phyloP scores from a whole-genome alignment of 106 monocot species.

The Phalaenopsis aphrodite region DNA sequence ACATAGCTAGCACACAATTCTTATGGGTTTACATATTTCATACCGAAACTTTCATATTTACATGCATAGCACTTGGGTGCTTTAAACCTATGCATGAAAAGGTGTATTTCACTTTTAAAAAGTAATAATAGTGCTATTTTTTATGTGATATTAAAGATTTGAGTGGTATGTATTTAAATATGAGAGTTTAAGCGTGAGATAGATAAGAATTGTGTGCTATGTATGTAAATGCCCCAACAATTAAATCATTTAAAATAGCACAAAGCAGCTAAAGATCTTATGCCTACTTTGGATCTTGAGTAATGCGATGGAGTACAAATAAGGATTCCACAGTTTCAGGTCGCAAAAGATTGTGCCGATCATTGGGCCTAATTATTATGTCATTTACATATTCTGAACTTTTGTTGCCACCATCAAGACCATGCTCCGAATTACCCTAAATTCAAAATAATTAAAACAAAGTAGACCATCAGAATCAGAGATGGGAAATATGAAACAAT shows the following conservation, averaged over 20 bases:
- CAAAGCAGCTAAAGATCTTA: not conserved
- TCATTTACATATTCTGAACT: slow-evolving; percentile 78
- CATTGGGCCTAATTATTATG: slow-evolving; percentile 79
- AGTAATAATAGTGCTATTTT: too few relatives aligned
- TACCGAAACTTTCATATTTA: too few relatives aligned
- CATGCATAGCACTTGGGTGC: too few relatives aligned
- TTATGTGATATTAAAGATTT: too few relatives aligned
- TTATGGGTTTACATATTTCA: too few relatives aligned
- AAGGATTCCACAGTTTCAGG: slow-evolving; percentile 96
- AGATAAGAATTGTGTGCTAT: too few relatives aligned
- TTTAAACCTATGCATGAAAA: too few relatives aligned
- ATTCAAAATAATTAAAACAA: not conserved
- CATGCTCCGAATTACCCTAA: slow-evolving; percentile 51
- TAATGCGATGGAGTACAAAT: slow-evolving; percentile 82
- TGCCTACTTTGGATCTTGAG: slow-evolving; percentile 83
- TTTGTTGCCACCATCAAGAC: slow-evolving; percentile 64
- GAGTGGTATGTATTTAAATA: too few relatives aligned
- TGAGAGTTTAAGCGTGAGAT: too few relatives aligned
- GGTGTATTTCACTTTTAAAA: too few relatives aligned
- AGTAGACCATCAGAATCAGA: not conserved
- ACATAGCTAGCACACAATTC: too few relatives aligned
- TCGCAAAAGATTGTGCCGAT: slow-evolving; percentile 88
- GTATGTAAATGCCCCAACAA: too few relatives aligned
- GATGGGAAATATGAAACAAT: not conserved
- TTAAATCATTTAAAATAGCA: not conserved